These are phyloP conservation scores for Monosporascus sp. DNA, from an alignment of 2,329 filamentous ascomycete species.

Conservation along the genomic window DNA sequence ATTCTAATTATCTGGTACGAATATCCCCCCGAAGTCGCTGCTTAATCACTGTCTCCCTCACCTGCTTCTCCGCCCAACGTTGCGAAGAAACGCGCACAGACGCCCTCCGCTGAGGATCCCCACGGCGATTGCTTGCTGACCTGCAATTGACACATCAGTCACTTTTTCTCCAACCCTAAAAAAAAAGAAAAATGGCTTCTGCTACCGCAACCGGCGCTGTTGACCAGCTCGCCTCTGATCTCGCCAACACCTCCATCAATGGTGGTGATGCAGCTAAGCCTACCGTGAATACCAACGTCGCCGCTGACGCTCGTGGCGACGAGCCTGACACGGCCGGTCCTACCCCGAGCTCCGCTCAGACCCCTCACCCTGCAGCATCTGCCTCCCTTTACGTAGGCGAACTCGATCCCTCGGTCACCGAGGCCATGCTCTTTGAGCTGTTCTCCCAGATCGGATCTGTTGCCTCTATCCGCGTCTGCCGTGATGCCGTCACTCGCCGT, in stretches of 20 bases:
- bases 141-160: slow-evolving; percentile 8
- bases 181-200: slow-evolving; percentile 48
- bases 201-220: slow-evolving; percentile 56
- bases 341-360: slow-evolving; percentile 66
- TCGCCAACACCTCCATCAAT: slow-evolving; percentile 66
- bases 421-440: slow-evolving; percentile 99
- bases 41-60: background rate
- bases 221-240: slow-evolving; percentile 78
- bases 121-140: slow-evolving; percentile 4
- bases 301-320: slow-evolving; percentile 47
- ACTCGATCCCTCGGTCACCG: slow-evolving; percentile 94
- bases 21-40: background rate
- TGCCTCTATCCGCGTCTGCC: slow-evolving; percentile 98
- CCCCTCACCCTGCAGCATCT: slow-evolving; percentile 80
- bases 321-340: slow-evolving; percentile 61
- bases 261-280: slow-evolving; percentile 62
- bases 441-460: slow-evolving; percentile 99
- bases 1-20: slow-evolving; percentile 13
- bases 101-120: too few relatives aligned
- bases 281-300: slow-evolving; percentile 71
- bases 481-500: slow-evolving; percentile 95
- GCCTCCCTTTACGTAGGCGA: slow-evolving; percentile 98
- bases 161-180: slow-evolving; percentile 21
- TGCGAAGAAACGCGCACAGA: background rate
- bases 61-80: background rate